Conservation (phyloP, 2,329 filamentous ascomycete species). For the Chalara sp. region DNA sequence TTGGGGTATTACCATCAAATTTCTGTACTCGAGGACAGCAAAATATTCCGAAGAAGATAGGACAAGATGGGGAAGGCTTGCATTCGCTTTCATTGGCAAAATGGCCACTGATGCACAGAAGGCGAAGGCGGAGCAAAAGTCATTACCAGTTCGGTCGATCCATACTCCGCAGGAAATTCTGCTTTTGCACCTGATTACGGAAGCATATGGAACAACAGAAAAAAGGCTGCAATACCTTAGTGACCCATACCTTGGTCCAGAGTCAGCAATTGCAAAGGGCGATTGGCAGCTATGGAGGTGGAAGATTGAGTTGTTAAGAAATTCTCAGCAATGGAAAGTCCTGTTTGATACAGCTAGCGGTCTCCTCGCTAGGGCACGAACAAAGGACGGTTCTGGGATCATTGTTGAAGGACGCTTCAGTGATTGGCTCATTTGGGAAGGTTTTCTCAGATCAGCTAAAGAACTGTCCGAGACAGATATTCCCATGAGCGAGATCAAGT, state of each 20-base stretch:
- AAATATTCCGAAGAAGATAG: constrained; percentile 21
- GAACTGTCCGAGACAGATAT: constrained; percentile 12
- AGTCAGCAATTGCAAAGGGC: constrained; percentile 26
- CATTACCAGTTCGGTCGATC: constrained; percentile 24
- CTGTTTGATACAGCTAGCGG: constrained; percentile 18
- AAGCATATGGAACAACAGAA: constrained; percentile 17
- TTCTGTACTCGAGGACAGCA: constrained; percentile 23
- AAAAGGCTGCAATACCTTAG: constrained; percentile 22
- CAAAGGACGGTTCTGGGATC: constrained; percentile 19
- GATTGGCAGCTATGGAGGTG: constrained; percentile 28
- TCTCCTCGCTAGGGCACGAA: constrained; percentile 23
- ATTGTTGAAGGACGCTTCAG: constrained; percentile 22
- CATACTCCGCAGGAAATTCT: constrained; percentile 28
- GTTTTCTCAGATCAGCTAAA: constrained; percentile 21
- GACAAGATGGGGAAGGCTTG: constrained; percentile 22
- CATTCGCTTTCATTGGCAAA: constrained; percentile 23
- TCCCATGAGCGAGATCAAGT: neutral
- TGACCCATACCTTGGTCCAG: constrained; percentile 24
- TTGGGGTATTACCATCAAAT: constrained; percentile 27
- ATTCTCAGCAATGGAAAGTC: constrained; percentile 21
- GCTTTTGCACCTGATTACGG: constrained; percentile 23
- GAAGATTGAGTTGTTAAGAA: constrained; percentile 20
- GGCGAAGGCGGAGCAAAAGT: constrained; percentile 4
- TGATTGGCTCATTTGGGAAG: constrained; percentile 28
- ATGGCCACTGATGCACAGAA: constrained; percentile 24